A percentile compares a stretch with the other conserved stretches of the same genome.
phyloP scores from a whole-genome alignment of 2,329 filamentous ascomycete genomes.

The Epichloe scottii region DNA sequence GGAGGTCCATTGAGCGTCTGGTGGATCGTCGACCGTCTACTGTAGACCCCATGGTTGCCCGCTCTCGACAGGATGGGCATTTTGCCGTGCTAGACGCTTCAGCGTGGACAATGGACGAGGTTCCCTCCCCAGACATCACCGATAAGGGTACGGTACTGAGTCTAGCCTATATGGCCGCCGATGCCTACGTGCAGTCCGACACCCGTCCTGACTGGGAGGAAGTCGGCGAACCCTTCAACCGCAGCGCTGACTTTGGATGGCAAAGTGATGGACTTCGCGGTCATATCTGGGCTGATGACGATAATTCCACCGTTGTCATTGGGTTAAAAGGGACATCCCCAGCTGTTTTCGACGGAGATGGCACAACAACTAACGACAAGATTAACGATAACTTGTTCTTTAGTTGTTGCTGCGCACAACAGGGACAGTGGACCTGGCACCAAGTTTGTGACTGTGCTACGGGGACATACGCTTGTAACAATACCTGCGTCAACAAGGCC shows the following conservation, averaged over 20 bases:
- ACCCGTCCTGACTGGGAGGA: constrained; percentile 71
- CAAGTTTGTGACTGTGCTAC: constrained; percentile 90
- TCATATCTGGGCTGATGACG: constrained; percentile 81
- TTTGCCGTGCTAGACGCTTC: constrained; percentile 55
- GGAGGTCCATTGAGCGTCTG: constrained; percentile 65
- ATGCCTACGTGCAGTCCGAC: constrained; percentile 73
- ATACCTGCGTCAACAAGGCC: constrained; percentile 70
- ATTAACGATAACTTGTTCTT: constrained; percentile 96
- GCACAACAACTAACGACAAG: constrained; percentile 95
- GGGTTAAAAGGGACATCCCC: constrained; percentile 84
- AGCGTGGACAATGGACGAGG: constrained; percentile 72
- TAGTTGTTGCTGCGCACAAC: constrained; percentile 93
- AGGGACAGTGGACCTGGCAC: constrained; percentile 79
- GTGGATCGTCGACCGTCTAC: constrained; percentile 63
- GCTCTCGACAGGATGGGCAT: constrained; percentile 56
- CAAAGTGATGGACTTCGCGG: constrained; percentile 77
- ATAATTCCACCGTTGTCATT: constrained; percentile 78
- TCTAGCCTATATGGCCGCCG: constrained; percentile 76
- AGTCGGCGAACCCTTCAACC: constrained; percentile 67
- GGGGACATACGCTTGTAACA: constrained; percentile 79
- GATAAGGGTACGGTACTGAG: constrained; percentile 76
- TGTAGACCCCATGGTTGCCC: constrained; percentile 66
- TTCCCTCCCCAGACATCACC: constrained; percentile 68
- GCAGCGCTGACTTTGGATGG: constrained; percentile 87
- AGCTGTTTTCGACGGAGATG: constrained; percentile 91